Evolutionary conservation across 441 rosid species (phyloP).

Genomic region (Corymbia calophylla): DNA sequence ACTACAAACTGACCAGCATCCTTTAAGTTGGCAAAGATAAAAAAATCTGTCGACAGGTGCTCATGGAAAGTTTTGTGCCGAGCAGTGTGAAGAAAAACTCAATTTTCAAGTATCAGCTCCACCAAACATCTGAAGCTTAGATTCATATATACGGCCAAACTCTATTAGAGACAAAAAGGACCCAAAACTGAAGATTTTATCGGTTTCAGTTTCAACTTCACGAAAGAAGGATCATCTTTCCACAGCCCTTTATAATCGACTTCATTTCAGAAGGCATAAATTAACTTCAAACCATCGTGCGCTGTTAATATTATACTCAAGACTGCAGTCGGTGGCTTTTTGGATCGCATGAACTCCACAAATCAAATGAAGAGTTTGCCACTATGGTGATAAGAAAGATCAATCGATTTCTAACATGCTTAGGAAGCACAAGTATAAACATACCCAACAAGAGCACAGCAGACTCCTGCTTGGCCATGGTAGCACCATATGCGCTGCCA

Average conservation of each 20-base stretch:
- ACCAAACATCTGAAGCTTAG: neutral
- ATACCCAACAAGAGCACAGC: constrained; percentile 94
- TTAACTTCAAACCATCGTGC: neutral
- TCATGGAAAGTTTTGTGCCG: neutral
- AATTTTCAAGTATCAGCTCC: neutral
- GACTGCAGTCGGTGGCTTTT: neutral
- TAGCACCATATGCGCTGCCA: constrained; percentile 35
- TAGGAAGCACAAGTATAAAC: neutral
- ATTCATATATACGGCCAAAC: neutral
- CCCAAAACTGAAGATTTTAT: neutral
- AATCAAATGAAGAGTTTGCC: neutral
- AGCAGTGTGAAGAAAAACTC: neutral
- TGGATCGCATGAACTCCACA: neutral
- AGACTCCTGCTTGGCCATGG: constrained; percentile 96
- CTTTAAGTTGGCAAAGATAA: neutral
- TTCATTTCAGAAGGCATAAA: neutral
- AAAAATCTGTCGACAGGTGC: neutral
- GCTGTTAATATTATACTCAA: neutral
- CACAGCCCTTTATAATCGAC: neutral
- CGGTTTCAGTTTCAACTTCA: neutral
- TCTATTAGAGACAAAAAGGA: neutral
- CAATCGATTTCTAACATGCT: neutral
- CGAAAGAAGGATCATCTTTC: neutral
- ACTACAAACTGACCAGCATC: neutral
- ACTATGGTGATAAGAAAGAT: neutral